Evolutionary conservation across 2,329 filamentous ascomycete species (phyloP), one percentile per base, ranked within the genome.

Genomic region (Pseudogymnoascus sp.): DNA sequence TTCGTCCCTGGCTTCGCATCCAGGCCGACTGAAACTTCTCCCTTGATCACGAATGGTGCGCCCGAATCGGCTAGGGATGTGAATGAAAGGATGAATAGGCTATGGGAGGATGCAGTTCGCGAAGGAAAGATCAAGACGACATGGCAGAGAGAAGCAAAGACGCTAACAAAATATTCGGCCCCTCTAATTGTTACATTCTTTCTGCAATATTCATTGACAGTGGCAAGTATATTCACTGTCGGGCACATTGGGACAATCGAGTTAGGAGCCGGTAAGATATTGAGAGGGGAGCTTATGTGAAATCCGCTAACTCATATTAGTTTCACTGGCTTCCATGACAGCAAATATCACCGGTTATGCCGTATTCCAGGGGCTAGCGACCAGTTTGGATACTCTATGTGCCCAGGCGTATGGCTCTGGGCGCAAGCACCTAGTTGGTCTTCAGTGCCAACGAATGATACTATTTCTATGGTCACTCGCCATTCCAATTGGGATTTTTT

Each of bases 321-420:
- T 88, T 37, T 86, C 82, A 70, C 74, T 89, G 65, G 86, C 85
- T 4, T 86, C 86, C 69, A 93, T 93, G 89, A 90, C 88, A 1
- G 87, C 87, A 29, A 90, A 86, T 66, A 92, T 94, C 67, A 89
- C 84, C 12, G 90, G 88, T 63, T 87, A 89, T 69, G 88, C 87
- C 0, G 85, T 90, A 13, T 88, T 90, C 71, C 88, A 92, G 71
- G 89, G 92, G n/a, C 80, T 97, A 12, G 88, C 92, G 0, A 97
- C 93, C 4, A 90, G 88, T 66, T 79, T 97, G 37, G 93, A 97
- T 74, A 97, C 93, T 0, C 84, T 97, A 2, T 97, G 93, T 73
- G 85, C 93, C 0, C 93, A 97, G 74, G 93, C 94, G 0, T 97
- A 95, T 72, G 93, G 94, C 2, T 95, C 90, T 0, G 93, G 93